Conservation (phyloP, 2,329 filamentous ascomycete genomes). For the Aspergillus versicolor region DNA sequence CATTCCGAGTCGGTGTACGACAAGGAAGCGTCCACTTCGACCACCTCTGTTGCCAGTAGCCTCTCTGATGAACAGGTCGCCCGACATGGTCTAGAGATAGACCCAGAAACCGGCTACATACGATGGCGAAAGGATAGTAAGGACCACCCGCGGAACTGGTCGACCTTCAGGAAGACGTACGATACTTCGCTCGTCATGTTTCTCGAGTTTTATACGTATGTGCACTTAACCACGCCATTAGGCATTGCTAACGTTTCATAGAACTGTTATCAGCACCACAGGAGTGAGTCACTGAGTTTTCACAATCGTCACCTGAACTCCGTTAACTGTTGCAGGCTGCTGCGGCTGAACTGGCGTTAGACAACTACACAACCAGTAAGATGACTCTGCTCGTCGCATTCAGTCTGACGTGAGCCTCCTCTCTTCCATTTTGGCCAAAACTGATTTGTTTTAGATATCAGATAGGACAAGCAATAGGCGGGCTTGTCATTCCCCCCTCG, state of each 20-base stretch:
- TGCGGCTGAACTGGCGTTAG: conserved; percentile 1
- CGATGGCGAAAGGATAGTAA: neutral
- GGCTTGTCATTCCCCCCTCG: conserved; percentile 6
- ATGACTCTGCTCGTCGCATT: neutral
- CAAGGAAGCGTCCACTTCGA: neutral
- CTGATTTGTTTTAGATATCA: neutral
- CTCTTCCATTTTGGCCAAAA: neutral
- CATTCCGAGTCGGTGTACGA: neutral
- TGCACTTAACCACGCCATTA: neutral
- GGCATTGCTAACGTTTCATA: neutral
- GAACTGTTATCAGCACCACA: neutral
- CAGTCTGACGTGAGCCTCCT: conserved; percentile 1
- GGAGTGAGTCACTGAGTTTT: neutral
- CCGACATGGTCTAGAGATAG: neutral
- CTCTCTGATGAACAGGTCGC: neutral
- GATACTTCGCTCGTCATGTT: conserved; percentile 23
- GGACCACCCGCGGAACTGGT: neutral
- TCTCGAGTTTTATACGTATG: conserved; percentile 20
- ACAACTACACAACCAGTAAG: neutral
- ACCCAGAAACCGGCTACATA: neutral
- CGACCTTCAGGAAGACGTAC: neutral
- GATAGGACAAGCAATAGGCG: conserved; percentile 7
- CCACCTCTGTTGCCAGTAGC: neutral
- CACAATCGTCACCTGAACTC: no score
- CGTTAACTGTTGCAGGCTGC: neutral